Base-by-base conservation (phyloP, 768 basidiomycete species). In the Calocybe cyanea region DNA sequence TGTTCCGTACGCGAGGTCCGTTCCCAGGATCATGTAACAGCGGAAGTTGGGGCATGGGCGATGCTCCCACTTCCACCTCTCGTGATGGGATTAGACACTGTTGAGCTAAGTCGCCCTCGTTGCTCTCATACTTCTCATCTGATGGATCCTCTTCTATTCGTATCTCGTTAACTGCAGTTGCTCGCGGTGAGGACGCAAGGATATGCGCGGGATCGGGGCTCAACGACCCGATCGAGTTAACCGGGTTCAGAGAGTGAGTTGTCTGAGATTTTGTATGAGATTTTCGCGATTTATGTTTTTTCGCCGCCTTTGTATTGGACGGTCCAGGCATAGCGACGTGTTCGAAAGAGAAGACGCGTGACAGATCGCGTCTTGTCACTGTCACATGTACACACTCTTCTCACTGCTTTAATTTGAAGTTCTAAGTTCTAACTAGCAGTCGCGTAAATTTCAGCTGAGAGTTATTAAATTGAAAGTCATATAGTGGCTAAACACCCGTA, bases 11-110 rank as follows among this genome's bases (percentile, higher is more conserved):
- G 34, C 86, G 83, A 7, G 85, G 84, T 0, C 89, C 88, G 49
- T 82, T 85, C 24, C 88, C 88, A 0, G 85, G 85, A 60, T 91
- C 84, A 49, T 85, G 66, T 15, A 91, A 85, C 55, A 80, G 83
- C 10, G 87, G 85, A 28, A 66, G 56, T 46, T 73, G 61, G 13
- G 68, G 64, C 39, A 70, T 30, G 3, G 33, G 45, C 25, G 8
- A 25, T 28, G 43, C 33, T 24, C 14, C 15, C 18, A 33, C 24
- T 7, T 11, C 31, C 18, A 13, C 19, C 21, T 14, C 25, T 24
- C 34, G 31, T 13, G 38, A 18, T 19, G 41, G 28, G 30, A 19
- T 9, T n/a, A 14, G 13, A 15, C 13, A 14, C 9, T 20, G n/a
- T 18, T 32, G 24, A 60, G 51, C 18, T 50, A 41, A 17, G 31